phyloP scores from a whole-genome alignment of 306 rosid genomes.

The Malus asiatica region DNA sequence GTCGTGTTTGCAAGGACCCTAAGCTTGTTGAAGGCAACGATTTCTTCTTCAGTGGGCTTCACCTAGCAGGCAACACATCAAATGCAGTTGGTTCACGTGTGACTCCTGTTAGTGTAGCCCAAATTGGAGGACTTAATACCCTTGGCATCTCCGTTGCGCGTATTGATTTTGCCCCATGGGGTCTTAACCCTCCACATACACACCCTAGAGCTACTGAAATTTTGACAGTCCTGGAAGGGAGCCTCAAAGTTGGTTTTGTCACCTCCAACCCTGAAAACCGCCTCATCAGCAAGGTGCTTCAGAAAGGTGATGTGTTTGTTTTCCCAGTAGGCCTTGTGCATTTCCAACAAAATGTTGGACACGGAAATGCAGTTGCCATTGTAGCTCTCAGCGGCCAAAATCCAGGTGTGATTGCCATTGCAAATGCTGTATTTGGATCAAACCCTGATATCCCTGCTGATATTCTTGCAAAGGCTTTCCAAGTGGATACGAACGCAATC shows the following conservation, averaged over 20 bases:
- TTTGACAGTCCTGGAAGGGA: conserved; percentile 27
- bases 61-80: conserved; percentile 17
- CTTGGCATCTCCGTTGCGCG: conserved; percentile 30
- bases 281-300: conserved; percentile 12
- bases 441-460: conserved; percentile 23
- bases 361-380: conserved; percentile 17
- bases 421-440: conserved; percentile 28
- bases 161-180: conserved; percentile 25
- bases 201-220: conserved; percentile 36
- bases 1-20: conserved; percentile 34
- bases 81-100: conserved; percentile 33
- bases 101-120: conserved; percentile 2
- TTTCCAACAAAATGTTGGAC: conserved; percentile 20
- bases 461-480: conserved; percentile 32
- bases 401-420: conserved; percentile 31
- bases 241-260: conserved; percentile 29
- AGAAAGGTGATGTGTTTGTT: conserved; percentile 31
- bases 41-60: conserved; percentile 31
- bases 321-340: conserved; percentile 33
- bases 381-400: conserved; percentile 36
- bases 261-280: conserved; percentile 29
- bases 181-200: conserved; percentile 28
- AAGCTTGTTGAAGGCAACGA: conserved; percentile 22
- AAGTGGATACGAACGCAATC: conserved; percentile 11
- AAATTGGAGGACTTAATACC: conserved; percentile 31